Evolutionary conservation across 2,329 filamentous ascomycete genomes (phyloP).

Genomic region (Xylariaceae sp.): DNA sequence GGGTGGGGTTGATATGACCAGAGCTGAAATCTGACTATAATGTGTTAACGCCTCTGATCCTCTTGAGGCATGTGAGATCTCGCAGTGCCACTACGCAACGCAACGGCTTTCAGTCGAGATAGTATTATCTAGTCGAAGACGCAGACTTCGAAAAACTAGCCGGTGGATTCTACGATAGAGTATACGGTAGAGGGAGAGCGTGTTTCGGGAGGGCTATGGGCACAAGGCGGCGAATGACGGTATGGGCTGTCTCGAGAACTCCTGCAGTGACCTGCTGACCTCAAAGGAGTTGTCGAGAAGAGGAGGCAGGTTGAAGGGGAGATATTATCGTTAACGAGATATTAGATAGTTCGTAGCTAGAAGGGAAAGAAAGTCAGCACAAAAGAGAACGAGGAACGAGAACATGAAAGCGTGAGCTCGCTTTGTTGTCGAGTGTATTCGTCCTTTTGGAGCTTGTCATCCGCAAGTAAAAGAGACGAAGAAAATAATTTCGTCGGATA

Average conservation of each 20-base stretch:
- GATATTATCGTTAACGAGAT: conserved; percentile 28
- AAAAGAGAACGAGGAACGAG: not conserved
- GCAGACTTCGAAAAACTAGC: not conserved
- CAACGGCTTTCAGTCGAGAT: not conserved
- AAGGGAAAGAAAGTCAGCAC: conserved; percentile 7
- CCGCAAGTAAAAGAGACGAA: not conserved
- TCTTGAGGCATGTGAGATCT: conserved; percentile 2
- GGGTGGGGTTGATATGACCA: not conserved
- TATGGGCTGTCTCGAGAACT: conserved; percentile 41
- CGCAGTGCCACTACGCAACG: not conserved
- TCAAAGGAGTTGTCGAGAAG: conserved; percentile 57
- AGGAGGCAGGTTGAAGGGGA: conserved; percentile 28
- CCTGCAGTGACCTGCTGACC: conserved; percentile 81
- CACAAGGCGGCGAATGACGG: conserved; percentile 32
- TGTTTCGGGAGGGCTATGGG: conserved; percentile 1
- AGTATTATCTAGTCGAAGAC: conserved; percentile 7
- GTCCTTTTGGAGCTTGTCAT: conserved; percentile 2
- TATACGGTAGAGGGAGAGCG: not conserved
- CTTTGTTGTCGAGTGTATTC: not conserved
- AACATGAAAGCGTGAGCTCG: not conserved
- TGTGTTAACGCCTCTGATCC: conserved; percentile 1
- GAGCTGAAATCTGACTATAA: not conserved
- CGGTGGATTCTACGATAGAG: not conserved
- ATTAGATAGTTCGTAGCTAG: conserved; percentile 29
- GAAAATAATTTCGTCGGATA: not conserved